Base-by-base conservation (phyloP, 331 rosid species). In the Pyracantha coccinea region DNA sequence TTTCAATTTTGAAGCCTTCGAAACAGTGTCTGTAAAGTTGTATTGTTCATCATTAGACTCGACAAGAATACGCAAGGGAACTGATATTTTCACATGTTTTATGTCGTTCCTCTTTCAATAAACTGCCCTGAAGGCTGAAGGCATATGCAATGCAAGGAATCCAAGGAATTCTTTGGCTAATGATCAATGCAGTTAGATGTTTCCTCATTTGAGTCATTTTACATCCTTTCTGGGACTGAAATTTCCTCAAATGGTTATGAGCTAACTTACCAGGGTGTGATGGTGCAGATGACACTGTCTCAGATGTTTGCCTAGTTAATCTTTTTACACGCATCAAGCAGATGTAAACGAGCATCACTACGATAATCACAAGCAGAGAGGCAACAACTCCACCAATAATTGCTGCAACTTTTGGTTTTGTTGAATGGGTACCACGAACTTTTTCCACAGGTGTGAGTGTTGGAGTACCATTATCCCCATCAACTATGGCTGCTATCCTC, bases 181-280 rank as follows among this genome's bases (percentile, higher is more conserved):
- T 55, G 25, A 55, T 55, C 12, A 20, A 21, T 21, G 61, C 25
- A 20, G 25, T 55, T 21, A 55, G 25, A 55, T 20, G 25, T 9
- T 3, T 23, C 16, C 27, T 35, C 44, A 35, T 35, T 35, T 35
- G 12, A 35, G 44, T 55, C 61, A 55, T 55, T 21, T 55, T 20
- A 55, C 61, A n/a, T 24, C 14, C 25, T 20, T 55, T 55, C 61
- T 1, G 28, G 66, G 33, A 10, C 31, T 25, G 19, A 64, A 32
- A 64, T 17, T 12, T 33, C 53, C 19, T 35, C 19, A 20, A 12
- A 35, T 33, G 25, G 27, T 41, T 15, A 41, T 17, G 25, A 21
- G 76, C 58, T 8, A 70, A 80, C 81, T 87, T 65, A 88, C 96
- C 82, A 9, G 88, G 79, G 7, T 83, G 88, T 38, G 96, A 88